These are phyloP conservation scores for Marvania coccoides DNA, from an alignment of 139 green algal species.

Conservation along the genomic window DNA sequence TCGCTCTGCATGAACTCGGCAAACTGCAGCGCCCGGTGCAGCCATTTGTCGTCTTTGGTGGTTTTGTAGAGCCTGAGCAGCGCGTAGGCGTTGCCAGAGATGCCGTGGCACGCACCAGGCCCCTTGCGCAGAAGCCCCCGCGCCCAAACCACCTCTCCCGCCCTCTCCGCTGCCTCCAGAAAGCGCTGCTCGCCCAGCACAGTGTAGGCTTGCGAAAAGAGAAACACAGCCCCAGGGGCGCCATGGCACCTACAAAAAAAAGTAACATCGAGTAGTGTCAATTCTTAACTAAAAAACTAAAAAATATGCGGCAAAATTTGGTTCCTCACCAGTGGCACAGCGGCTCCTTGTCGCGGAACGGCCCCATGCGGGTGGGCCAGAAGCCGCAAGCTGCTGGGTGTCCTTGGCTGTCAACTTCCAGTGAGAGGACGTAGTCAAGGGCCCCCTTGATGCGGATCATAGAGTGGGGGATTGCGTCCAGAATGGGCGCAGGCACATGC, in stretches of 20 bases:
- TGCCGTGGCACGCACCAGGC: constrained; percentile 51
- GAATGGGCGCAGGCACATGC: background rate
- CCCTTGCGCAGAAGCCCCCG: constrained; percentile 51
- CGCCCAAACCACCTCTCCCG: constrained; percentile 43
- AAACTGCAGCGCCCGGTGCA: constrained; percentile 39
- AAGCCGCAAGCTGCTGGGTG: background rate
- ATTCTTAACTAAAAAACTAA: too few relatives aligned
- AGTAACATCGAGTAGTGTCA: too few relatives aligned
- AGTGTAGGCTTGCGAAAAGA: constrained; percentile 27
- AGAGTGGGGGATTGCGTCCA: background rate
- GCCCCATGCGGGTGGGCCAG: constrained; percentile 20
- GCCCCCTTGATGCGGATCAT: constrained; percentile 3
- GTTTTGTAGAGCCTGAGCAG: constrained; percentile 37
- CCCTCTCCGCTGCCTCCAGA: constrained; percentile 27
- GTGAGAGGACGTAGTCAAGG: constrained; percentile 7
- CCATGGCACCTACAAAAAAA: too few relatives aligned
- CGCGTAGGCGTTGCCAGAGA: constrained; percentile 51
- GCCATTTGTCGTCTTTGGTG: constrained; percentile 31
- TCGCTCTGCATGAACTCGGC: constrained; percentile 30
- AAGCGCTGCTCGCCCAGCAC: background rate
- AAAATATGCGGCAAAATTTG: too few relatives aligned
- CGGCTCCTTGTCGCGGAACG: constrained; percentile 7
- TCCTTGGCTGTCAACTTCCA: constrained; percentile 19
- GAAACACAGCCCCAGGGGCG: constrained; percentile 27
- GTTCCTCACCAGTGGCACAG: constrained; percentile 37